Conservation (phyloP, 2,329 filamentous ascomycete species). For the Fusarium sp. region DNA sequence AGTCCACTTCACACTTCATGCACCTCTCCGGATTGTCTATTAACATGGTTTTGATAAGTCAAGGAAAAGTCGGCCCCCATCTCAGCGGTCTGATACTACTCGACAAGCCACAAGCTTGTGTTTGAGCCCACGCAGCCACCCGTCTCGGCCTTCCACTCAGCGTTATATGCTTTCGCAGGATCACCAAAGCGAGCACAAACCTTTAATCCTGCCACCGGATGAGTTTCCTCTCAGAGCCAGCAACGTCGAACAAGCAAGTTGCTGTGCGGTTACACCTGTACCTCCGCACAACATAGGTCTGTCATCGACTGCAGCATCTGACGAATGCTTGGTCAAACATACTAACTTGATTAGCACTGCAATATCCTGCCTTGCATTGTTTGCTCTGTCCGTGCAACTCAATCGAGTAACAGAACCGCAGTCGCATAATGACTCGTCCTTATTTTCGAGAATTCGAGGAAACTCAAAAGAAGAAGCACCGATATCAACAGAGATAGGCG, state of each 20-base stretch:
- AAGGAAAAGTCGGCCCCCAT: not conserved
- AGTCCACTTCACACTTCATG: not conserved
- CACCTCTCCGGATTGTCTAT: not conserved
- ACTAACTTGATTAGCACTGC: slow-evolving; percentile 6
- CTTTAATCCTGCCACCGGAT: not conserved
- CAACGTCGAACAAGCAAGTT: not conserved
- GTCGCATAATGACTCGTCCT: not conserved
- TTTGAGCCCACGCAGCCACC: slow-evolving; percentile 30
- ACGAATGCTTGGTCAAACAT: slow-evolving; percentile 2
- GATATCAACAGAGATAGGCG: not conserved
- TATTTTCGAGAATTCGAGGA: not conserved
- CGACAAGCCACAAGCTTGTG: not conserved
- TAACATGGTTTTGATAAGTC: not conserved
- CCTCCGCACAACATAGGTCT: slow-evolving; percentile 7
- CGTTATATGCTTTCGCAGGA: not conserved
- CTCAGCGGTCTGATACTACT: not conserved
- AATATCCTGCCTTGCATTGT: slow-evolving; percentile 1
- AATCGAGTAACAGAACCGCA: not conserved
- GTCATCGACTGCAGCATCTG: slow-evolving; percentile 29
- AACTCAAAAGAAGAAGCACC: not conserved
- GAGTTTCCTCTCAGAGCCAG: slow-evolving; percentile 7
- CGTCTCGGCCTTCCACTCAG: slow-evolving; percentile 4
- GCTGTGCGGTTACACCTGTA: slow-evolving; percentile 24
- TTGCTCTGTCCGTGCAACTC: not conserved
- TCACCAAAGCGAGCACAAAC: not conserved